Conservation (phyloP, 2,329 filamentous ascomycete genomes). For the Sporothrix euskadiensis region DNA sequence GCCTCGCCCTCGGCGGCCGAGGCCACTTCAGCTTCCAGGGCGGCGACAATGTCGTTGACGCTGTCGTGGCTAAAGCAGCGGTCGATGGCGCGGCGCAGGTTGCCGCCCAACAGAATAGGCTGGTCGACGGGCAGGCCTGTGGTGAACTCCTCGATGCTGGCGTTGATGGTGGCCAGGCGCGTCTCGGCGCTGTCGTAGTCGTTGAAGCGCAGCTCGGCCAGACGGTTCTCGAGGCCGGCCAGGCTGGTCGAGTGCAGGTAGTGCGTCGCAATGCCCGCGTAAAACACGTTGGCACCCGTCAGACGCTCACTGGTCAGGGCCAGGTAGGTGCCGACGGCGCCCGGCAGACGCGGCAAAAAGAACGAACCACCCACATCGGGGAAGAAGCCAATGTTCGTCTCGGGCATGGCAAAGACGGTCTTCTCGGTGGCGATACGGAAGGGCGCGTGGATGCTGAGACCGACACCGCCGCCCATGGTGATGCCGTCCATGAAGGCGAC, state of each 20-base stretch:
- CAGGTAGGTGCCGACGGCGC: conserved; percentile 84
- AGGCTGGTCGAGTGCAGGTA: conserved; percentile 91
- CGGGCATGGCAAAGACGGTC: conserved; percentile 96
- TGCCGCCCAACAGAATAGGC: conserved; percentile 66
- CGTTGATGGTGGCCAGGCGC: conserved; percentile 73
- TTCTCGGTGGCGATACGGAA: conserved; percentile 95
- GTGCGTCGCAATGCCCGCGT: conserved; percentile 90
- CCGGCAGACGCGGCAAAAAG: conserved; percentile 88
- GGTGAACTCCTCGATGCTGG: conserved; percentile 87
- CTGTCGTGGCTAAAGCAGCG: conserved; percentile 70
- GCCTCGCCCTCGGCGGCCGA: conserved; percentile 70
- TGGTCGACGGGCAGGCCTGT: conserved; percentile 80
- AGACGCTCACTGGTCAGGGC: conserved; percentile 86
- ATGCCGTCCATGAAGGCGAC: conserved; percentile 96
- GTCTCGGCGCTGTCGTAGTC: conserved; percentile 67
- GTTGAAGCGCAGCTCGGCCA: conserved; percentile 85
- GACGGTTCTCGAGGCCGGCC: conserved; percentile 74
- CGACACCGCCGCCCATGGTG: conserved; percentile 97
- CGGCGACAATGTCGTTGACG: conserved; percentile 68
- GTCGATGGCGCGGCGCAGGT: conserved; percentile 79
- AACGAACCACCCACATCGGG: conserved; percentile 96
- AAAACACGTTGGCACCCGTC: conserved; percentile 81
- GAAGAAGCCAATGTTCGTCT: conserved; percentile 98
- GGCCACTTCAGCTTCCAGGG: conserved; percentile 60
- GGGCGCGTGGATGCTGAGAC: conserved; percentile 89